Base-by-base conservation (phyloP, 768 basidiomycete genomes). In the Tylopilus felleus region DNA sequence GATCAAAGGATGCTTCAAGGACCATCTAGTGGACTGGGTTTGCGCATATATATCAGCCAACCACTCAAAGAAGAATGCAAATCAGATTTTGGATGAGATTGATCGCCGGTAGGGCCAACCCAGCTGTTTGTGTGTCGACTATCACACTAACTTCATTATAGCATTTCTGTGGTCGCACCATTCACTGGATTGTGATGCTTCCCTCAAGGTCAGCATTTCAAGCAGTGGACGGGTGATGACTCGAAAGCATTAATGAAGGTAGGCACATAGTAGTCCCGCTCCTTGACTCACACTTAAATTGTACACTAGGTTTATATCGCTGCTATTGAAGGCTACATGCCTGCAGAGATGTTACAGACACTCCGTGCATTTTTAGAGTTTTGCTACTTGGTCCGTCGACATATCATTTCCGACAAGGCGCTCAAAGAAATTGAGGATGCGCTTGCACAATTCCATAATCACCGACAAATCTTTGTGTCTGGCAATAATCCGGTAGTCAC, bases 181-280 rank as follows among this genome's bases (percentile, higher is more conserved):
- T 52, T 52, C 6, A 2, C 36, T 1, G 38, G 27, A 2, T 28
- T 47, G 2, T 5, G 21, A 0, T 6, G 28, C 2, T 52, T 46
- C 12, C 44, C 51, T 29, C 25, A 52, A 31, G 53, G 53, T 0
- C 21, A 16, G 1, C 4, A 27, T 5, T 54, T 54, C 5, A 54
- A 54, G 4, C 47, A 54, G 10, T 54, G 47, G 47, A 54, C 47
- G 0, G 47, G 47, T 0, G 27, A 54, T 10, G 35, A 54, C 8
- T 54, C 53, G 1, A 55, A 55, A 35, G 54, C 44, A 3, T 14
- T 55, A 2, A 55, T 56, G 49, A 55, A 55, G 49, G 44, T 55
- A 22, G 25, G 7, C 25, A 27, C 3, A 27, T n/a, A n/a, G n/a
- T n/a, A n/a, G n/a, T n/a, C n/a, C n/a, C n/a, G n/a, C n/a, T 4